phyloP scores from a whole-genome alignment of 441 rosid species.

The Mallotus repandus region DNA sequence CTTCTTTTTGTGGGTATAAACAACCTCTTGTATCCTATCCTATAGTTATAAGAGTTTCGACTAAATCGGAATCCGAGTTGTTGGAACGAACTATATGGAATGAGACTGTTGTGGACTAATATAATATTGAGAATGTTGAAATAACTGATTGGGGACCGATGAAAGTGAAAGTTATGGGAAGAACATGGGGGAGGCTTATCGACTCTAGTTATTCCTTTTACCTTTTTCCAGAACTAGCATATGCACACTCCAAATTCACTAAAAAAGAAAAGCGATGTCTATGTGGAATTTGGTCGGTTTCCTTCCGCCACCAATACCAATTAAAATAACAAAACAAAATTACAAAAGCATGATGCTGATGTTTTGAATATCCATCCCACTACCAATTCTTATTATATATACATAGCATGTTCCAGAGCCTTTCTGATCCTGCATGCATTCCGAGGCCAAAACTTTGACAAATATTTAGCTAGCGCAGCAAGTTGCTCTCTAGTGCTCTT shows the following conservation, averaged over 20 bases:
- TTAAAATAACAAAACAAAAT: slow-evolving; percentile 1
- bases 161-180: slow-evolving; percentile 50
- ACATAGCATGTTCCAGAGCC: slow-evolving; percentile 16
- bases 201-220: slow-evolving; percentile 33
- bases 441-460: slow-evolving; percentile 27
- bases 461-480: slow-evolving; percentile 14
- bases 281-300: slow-evolving; percentile 35
- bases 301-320: slow-evolving; percentile 29
- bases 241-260: slow-evolving; percentile 45
- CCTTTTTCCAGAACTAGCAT: slow-evolving; percentile 42
- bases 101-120: neutral
- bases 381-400: slow-evolving; percentile 20
- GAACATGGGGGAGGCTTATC: slow-evolving; percentile 42
- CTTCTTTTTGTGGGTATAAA: too few species aligned
- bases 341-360: slow-evolving; percentile 5
- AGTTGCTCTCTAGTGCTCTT: slow-evolving; percentile 28
- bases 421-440: slow-evolving; percentile 33
- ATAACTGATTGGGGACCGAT: slow-evolving; percentile 33
- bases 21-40: too few species aligned
- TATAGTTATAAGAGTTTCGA: too few species aligned
- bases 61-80: too few species aligned
- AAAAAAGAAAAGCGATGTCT: slow-evolving; percentile 19
- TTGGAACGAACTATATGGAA: neutral
- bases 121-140: slow-evolving; percentile 9
- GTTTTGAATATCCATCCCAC: slow-evolving; percentile 30